Percentiles rank a stretch among this genome's conserved stretches.
These are phyloP conservation scores for Mycena floridula DNA, from an alignment of 768 basidiomycete species.

Conservation along the genomic window DNA sequence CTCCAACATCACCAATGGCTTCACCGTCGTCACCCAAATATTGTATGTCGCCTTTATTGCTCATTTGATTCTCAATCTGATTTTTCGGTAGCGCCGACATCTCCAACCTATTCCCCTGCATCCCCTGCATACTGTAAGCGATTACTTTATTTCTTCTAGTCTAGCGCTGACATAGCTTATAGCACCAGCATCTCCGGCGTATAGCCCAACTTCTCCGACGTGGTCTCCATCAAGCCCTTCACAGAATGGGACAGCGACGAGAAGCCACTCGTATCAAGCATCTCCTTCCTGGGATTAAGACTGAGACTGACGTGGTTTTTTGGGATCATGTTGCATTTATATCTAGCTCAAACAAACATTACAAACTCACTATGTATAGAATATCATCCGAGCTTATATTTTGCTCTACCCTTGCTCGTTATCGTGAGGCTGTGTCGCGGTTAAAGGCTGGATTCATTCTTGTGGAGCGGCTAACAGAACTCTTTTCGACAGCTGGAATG, in stretches of 20 bases:
- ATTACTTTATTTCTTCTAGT: conserved; percentile 5
- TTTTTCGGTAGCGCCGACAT: conserved; percentile 62
- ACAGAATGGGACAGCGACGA: conserved; percentile 36
- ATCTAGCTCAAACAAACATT: too few relatives aligned
- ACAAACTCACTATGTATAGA: too few relatives aligned
- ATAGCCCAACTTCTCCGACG: conserved; percentile 79
- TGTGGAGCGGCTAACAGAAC: too few relatives aligned
- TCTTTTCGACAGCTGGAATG: too few relatives aligned
- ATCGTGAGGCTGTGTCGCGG: too few relatives aligned
- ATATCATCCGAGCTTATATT: too few relatives aligned
- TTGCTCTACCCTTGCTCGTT: too few relatives aligned
- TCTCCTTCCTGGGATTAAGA: conserved; percentile 49
- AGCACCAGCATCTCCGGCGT: conserved; percentile 84
- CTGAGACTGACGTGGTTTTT: not conserved
- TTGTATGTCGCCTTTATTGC: conserved; percentile 45
- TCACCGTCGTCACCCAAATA: conserved; percentile 92
- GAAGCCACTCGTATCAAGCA: conserved; percentile 39
- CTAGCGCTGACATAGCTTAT: conserved; percentile 10
- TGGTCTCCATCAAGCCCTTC: conserved; percentile 83
- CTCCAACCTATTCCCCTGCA: conserved; percentile 81
- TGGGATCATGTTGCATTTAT: not conserved
- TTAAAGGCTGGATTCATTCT: too few relatives aligned
- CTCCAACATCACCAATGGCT: conserved; percentile 85
- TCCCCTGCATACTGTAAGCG: conserved; percentile 77
- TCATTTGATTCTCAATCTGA: conserved; percentile 6